A percentile compares a stretch with the other conserved stretches of the same genome.
phyloP scores from a whole-genome alignment of 2,329 filamentous ascomycete species.

The Drechslerella dactyloides region DNA sequence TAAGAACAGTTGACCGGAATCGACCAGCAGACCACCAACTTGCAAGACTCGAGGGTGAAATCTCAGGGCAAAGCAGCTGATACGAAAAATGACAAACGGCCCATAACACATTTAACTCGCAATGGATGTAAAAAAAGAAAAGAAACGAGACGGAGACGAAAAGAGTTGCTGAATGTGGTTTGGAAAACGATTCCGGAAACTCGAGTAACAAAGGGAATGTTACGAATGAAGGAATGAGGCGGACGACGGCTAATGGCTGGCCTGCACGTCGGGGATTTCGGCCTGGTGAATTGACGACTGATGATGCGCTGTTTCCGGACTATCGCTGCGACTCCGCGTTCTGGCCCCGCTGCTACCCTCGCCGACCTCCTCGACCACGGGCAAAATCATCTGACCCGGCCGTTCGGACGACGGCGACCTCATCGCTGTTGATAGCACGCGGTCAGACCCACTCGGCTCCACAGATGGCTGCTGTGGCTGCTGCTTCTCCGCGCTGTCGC shows the following conservation, averaged over 20 bases:
- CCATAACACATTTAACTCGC: slow-evolving; percentile 39
- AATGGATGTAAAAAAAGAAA: slow-evolving; percentile 27
- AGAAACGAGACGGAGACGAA: slow-evolving; percentile 18
- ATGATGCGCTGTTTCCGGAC: slow-evolving; percentile 51
- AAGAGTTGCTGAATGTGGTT: not conserved
- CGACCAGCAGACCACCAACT: slow-evolving; percentile 22
- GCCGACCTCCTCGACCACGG: slow-evolving; percentile 87
- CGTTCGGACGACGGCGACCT: slow-evolving; percentile 67
- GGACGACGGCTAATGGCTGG: slow-evolving; percentile 11
- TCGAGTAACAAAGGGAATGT: slow-evolving; percentile 37
- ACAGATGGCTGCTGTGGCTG: slow-evolving; percentile 54
- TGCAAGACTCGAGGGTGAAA: slow-evolving; percentile 23
- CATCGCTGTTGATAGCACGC: slow-evolving; percentile 65
- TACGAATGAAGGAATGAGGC: slow-evolving; percentile 44
- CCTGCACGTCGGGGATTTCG: slow-evolving; percentile 42
- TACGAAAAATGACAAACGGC: slow-evolving; percentile 47
- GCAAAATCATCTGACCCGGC: slow-evolving; percentile 66
- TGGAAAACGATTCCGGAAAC: slow-evolving; percentile 4
- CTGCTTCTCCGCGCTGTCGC: slow-evolving; percentile 25
- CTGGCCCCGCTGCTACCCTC: slow-evolving; percentile 63
- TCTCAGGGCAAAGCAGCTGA: slow-evolving; percentile 18
- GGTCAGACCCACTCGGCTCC: slow-evolving; percentile 68
- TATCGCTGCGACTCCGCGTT: slow-evolving; percentile 53
- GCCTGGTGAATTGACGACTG: slow-evolving; percentile 29
- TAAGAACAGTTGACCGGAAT: slow-evolving; percentile 20